phyloP scores from a whole-genome alignment of 352 stramenopile genomes.

The Phytophthora boehmeriae region DNA sequence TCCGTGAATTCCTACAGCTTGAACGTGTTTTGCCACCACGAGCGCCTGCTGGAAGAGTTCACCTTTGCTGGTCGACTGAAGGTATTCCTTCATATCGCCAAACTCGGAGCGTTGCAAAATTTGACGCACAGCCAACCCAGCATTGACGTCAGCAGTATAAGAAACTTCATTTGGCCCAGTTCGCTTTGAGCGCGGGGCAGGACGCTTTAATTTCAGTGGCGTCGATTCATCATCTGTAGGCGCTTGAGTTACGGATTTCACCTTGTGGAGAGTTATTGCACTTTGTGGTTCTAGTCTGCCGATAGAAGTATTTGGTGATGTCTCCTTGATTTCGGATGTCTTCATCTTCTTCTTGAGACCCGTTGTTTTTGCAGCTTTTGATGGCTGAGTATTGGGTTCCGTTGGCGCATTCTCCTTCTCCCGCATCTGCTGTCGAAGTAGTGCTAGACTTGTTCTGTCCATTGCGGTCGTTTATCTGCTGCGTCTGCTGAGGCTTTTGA shows the following conservation, averaged over 20 bases:
- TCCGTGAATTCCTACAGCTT: slow-evolving; percentile 35
- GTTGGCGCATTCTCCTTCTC: slow-evolving; percentile 17
- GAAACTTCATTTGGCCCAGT: background rate
- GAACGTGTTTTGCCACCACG: slow-evolving; percentile 44
- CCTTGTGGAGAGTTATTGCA: slow-evolving; percentile 1
- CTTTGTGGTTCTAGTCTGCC: slow-evolving; percentile 6
- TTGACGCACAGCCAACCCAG: slow-evolving; percentile 51
- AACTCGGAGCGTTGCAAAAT: slow-evolving; percentile 54
- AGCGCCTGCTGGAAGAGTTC: slow-evolving; percentile 59
- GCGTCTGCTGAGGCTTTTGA: background rate
- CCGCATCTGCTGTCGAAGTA: slow-evolving; percentile 42
- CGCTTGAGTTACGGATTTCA: background rate
- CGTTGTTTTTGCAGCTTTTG: slow-evolving; percentile 1
- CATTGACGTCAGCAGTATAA: slow-evolving; percentile 23
- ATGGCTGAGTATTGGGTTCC: slow-evolving; percentile 3
- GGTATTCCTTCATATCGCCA: slow-evolving; percentile 41
- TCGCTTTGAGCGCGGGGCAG: slow-evolving; percentile 5
- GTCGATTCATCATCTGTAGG: background rate
- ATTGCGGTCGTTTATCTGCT: background rate
- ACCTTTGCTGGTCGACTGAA: slow-evolving; percentile 40
- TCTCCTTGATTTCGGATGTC: slow-evolving; percentile 4
- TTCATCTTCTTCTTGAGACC: slow-evolving; percentile 24
- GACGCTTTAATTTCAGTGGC: background rate
- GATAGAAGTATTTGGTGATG: background rate
- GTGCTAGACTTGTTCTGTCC: slow-evolving; percentile 45